A percentile compares a stretch with the other conserved stretches of the same genome.
phyloP scores from a whole-genome alignment of 805 yeast species.

The Kluyveromyces starmeri region DNA sequence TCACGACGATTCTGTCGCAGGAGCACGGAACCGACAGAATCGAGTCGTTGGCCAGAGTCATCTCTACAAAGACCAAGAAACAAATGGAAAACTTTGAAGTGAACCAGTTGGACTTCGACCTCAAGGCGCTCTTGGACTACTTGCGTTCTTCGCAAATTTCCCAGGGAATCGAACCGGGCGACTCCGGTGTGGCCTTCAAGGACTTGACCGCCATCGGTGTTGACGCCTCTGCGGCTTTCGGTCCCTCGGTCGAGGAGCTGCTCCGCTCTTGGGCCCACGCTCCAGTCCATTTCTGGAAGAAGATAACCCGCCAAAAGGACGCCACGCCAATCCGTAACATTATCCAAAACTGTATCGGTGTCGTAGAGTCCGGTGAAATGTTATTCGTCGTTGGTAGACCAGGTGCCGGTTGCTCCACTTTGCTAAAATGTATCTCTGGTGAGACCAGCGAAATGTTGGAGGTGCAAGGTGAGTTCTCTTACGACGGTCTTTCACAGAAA shows the following conservation, averaged over 20 bases:
- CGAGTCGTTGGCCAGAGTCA: slow-evolving; percentile 41
- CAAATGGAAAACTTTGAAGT: slow-evolving; percentile 39
- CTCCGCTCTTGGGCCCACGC: slow-evolving; percentile 26
- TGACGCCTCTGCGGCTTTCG: slow-evolving; percentile 46
- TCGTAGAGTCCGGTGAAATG: slow-evolving; percentile 43
- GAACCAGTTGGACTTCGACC: slow-evolving; percentile 38
- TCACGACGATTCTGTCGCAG: slow-evolving; percentile 26
- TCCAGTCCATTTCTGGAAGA: slow-evolving; percentile 19
- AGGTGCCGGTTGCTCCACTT: slow-evolving; percentile 57
- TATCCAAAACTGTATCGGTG: slow-evolving; percentile 35
- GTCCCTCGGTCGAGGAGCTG: slow-evolving; percentile 39
- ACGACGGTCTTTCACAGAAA: slow-evolving; percentile 40
- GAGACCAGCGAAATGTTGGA: slow-evolving; percentile 33
- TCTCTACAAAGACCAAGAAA: slow-evolving; percentile 40
- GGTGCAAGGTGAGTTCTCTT: slow-evolving; percentile 34
- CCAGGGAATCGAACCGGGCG: slow-evolving; percentile 40
- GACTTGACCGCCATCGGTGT: slow-evolving; percentile 37
- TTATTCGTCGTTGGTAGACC: slow-evolving; percentile 47
- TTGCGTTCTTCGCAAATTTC: slow-evolving; percentile 31
- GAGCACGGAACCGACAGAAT: slow-evolving; percentile 33
- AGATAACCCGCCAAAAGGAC: slow-evolving; percentile 26
- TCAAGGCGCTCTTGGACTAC: slow-evolving; percentile 34
- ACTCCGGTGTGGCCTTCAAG: slow-evolving; percentile 43
- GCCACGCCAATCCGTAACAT: slow-evolving; percentile 30
- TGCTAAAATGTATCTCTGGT: slow-evolving; percentile 40